Conservation (phyloP, 345 rosid species). For the Hypericum androsaemum region DNA sequence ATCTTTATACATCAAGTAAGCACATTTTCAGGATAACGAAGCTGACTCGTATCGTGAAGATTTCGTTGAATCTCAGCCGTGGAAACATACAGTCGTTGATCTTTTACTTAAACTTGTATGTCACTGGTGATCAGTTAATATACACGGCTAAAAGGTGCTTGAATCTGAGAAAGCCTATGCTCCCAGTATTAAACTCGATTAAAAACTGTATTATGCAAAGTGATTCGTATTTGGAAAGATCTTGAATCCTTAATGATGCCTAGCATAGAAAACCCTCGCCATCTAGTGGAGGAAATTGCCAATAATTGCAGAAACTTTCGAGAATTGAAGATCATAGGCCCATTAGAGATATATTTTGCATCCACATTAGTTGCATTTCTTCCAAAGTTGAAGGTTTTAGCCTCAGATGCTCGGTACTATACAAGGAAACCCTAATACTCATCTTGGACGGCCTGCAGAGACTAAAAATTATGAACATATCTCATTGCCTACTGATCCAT, state of each 20-base stretch:
- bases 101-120: constrained; percentile 49
- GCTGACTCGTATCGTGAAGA: not conserved
- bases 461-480: constrained; percentile 71
- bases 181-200: constrained; percentile 87
- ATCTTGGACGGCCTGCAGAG: constrained; percentile 44
- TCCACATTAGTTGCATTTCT: constrained; percentile 27
- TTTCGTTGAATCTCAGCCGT: not conserved
- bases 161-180: constrained; percentile 43
- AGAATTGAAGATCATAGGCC: constrained; percentile 79
- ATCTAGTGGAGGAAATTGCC: constrained; percentile 60
- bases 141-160: constrained; percentile 84
- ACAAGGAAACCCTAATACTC: constrained; percentile 43
- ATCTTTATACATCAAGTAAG: too few species aligned
- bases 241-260: constrained; percentile 92
- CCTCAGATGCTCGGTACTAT: constrained; percentile 54
- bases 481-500: constrained; percentile 55
- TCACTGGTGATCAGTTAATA: constrained; percentile 66
- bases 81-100: constrained; percentile 51
- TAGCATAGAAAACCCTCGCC: constrained; percentile 54
- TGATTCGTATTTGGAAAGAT: constrained; percentile 56
- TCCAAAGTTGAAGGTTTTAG: constrained; percentile 52
- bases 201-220: constrained; percentile 59
- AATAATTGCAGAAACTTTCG: constrained; percentile 48
- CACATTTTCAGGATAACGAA: too few species aligned
- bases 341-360: constrained; percentile 50